Evolutionary conservation across 805 yeast species (phyloP), one percentile per base, ranked within the genome.

Genomic region (Tetrapisispora nanseiensis): DNA sequence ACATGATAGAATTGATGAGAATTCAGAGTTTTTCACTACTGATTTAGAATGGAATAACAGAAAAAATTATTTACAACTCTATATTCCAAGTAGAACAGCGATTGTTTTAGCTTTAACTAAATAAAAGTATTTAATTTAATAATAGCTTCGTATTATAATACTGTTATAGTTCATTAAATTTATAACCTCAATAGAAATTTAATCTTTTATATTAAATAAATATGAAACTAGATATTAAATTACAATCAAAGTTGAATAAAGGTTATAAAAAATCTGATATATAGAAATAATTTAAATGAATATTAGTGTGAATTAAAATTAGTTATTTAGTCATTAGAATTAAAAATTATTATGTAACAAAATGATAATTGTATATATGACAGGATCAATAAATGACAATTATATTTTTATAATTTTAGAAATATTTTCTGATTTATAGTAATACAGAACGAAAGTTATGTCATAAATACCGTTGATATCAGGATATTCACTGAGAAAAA

Each of bases 31-130:
- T 56, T 76, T 75, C 59, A 86, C 97, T 19, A 76, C 82, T 12
- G 78, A 81, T 40, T 74, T 83, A 34, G 66, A 65, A 20, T 90
- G 97, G 97, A 86, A 90, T 56, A 70, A 75, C 49, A 72, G 97
- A 50, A 63, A 68, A 21, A 85, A 90, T 62, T 82, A 77, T 45
- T 50, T 90, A 39, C 86, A 86, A 62, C 82, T 87, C 9, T 76
- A 76, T 50, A 71, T 86, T 51, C 97, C 97, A n/a, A 70, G 72
- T 32, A 78, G 97, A 63, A 68, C 75, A 13, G 89, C 76, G 2
- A 40, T 82, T 13, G 80, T 80, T 16, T 61, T 82, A 38, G 86
- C 84, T 13, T 42, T 53, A 33, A 49, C 56, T 21, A 38, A 26
- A 16, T 24, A 22, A 19, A 22, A 33, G 26, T 12, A 35, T 11